Base-by-base conservation (phyloP, 2,329 filamentous ascomycete species). In the Colletotrichum scovillei region DNA sequence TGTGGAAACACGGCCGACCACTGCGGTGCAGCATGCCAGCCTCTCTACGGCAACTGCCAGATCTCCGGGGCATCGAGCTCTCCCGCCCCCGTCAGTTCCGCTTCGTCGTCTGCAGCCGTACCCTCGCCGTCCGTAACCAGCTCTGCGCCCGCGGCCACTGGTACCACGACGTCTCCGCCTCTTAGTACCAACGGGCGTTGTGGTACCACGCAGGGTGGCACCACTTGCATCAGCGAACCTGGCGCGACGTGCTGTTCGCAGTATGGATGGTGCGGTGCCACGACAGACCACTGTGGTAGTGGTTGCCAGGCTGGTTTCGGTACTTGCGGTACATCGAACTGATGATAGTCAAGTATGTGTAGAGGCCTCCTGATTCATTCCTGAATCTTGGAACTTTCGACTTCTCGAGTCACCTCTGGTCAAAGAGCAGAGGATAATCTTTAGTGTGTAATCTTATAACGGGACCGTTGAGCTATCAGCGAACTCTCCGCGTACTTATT, bases 1-100 rank as follows among this genome's bases (percentile, higher is more conserved):
- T 86, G 84, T 75, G 84, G 86, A 55, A 78, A 77, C 24, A 81
- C 81, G 1, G 78, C 77, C n/a, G 82, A 81, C 46, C 82, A 86
- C 72, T 86, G 84, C 75, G 78, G 78, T 32, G 76, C 72, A 0
- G 83, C 81, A 12, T 86, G 84, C 73, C 84, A 85, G 75, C 72
- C 77, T 8, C 76, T 62, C 11, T 82, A 76, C 59, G 81, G 80
- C 4, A 79, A 55, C 46, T 73, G 71, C 62, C 67, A 69, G 32
- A 63, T 62, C 28, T 66, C 69, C 28, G 14, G 38, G 1, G 24
- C 26, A 16, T 70, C 66, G 24, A 59, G 66, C 9, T 64, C 46
- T 11, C 57, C 22, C 14, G 55, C 46, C 4, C 53, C 11, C 8
- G 38, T n/a, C n/a, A 55, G 58, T 52, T 72, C 42, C 8, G 46